These are phyloP conservation scores for Endoconidiophora polonica DNA, from an alignment of 2,329 filamentous ascomycete species.

Conservation along the genomic window DNA sequence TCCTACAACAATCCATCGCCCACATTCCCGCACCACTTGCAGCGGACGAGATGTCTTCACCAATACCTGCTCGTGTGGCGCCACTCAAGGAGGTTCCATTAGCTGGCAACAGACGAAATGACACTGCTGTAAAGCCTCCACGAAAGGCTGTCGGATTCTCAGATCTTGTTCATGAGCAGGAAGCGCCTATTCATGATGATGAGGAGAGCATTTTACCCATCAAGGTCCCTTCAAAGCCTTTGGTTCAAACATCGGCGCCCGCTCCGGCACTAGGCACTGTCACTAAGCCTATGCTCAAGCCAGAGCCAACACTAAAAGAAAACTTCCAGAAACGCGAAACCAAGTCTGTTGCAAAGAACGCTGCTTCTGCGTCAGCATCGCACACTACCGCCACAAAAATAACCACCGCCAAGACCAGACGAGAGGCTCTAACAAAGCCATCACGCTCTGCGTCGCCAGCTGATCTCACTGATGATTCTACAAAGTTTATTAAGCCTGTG, in stretches of 20 bases:
- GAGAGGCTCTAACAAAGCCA: not conserved
- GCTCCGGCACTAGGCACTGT: not conserved
- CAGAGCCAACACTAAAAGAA: not conserved
- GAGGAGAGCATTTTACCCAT: conserved; percentile 10
- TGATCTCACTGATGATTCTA: conserved; percentile 1
- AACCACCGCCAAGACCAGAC: conserved; percentile 8
- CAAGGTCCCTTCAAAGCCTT: conserved; percentile 7
- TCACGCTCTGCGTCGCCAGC: not conserved
- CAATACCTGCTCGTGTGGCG: conserved; percentile 29
- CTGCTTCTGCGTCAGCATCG: not conserved
- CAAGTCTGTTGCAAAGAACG: not conserved
- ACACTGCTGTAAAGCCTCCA: conserved; percentile 15
- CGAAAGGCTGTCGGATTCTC: conserved; percentile 5
- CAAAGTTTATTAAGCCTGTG: conserved; percentile 2
- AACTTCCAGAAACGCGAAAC: not conserved
- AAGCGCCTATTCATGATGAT: conserved; percentile 3
- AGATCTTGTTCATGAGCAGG: not conserved
- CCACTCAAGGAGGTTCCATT: conserved; percentile 36
- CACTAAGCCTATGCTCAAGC: not conserved
- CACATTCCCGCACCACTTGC: conserved; percentile 10
- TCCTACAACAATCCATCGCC: conserved; percentile 27
- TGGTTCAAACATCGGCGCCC: not conserved
- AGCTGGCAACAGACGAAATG: conserved; percentile 29
- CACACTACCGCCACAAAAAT: conserved; percentile 1
- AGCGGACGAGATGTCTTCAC: conserved; percentile 20